Conservation (phyloP, 106 monocot genomes). For the Allium fistulosum region DNA sequence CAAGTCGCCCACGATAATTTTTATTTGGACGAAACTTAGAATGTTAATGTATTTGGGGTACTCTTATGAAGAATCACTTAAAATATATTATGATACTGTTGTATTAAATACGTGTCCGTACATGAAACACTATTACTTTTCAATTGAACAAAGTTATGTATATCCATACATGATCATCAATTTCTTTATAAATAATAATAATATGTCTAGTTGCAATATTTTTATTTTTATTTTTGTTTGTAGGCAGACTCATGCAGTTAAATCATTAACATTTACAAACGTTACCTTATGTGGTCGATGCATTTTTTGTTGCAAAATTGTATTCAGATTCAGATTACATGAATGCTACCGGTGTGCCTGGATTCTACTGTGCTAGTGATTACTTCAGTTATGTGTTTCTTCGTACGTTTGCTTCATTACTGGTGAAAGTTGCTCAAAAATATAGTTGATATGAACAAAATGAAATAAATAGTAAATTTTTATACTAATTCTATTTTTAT, state of each 20-base stretch:
- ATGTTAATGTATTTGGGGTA: conserved; percentile 55
- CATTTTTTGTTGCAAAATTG: conserved; percentile 50
- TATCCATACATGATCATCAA: background rate
- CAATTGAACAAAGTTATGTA: conserved; percentile 41
- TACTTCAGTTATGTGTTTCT: conserved; percentile 34
- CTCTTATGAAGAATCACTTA: conserved; percentile 44
- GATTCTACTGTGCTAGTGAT: conserved; percentile 49
- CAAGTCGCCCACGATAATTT: conserved; percentile 43
- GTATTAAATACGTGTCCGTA: conserved; percentile 39
- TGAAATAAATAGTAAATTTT: background rate
- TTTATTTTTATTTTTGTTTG: background rate
- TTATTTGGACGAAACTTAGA: conserved; percentile 31
- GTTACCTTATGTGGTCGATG: conserved; percentile 43
- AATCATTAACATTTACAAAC: conserved; percentile 55
- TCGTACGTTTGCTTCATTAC: conserved; percentile 53
- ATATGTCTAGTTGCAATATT: background rate
- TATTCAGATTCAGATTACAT: conserved; percentile 85
- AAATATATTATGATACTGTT: conserved; percentile 26
- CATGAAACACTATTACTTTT: conserved; percentile 29
- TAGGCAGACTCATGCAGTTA: conserved; percentile 58
- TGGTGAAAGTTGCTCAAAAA: conserved; percentile 12
- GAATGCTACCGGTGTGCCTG: conserved; percentile 35
- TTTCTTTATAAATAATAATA: background rate
- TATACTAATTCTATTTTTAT: background rate
- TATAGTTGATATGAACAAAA: background rate